Conservation (phyloP, 306 rosid genomes). For the Boehmeria nivea region DNA sequence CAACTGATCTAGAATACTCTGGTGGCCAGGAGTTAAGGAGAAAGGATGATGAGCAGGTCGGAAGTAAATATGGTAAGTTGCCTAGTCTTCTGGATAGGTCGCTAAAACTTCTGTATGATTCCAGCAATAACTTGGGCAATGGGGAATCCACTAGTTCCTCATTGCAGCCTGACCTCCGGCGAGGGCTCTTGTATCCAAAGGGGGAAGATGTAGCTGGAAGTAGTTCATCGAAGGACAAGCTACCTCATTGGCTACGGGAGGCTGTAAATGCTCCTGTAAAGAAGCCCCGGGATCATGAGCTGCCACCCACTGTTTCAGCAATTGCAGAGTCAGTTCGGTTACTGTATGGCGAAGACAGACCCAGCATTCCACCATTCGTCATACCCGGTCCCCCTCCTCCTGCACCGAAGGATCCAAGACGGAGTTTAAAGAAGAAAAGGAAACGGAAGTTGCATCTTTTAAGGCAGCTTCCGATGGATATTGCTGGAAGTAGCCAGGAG, state of each 20-base stretch:
- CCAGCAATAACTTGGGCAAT: constrained; percentile 36
- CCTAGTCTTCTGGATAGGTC: constrained; percentile 69
- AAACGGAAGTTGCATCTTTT: constrained; percentile 45
- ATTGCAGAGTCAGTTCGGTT: constrained; percentile 86
- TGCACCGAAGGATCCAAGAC: constrained; percentile 85
- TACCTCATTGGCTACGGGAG: constrained; percentile 98
- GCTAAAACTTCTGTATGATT: constrained; percentile 37
- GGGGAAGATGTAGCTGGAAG: constrained; percentile 67
- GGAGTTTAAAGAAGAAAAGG: constrained; percentile 55
- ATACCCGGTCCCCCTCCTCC: constrained; percentile 88
- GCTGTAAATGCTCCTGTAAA: constrained; percentile 75
- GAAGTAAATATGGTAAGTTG: constrained; percentile 48
- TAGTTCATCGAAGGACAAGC: constrained; percentile 68
- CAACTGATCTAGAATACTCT: constrained; percentile 60
- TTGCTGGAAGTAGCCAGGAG: constrained; percentile 46
- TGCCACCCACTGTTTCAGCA: constrained; percentile 89
- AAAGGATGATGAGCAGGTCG: constrained; percentile 56
- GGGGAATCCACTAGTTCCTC: constrained; percentile 52
- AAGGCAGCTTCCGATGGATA: constrained; percentile 35
- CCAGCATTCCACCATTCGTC: constrained; percentile 85
- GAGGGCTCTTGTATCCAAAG: constrained; percentile 36
- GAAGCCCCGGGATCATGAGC: constrained; percentile 67
- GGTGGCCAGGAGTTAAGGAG: constrained; percentile 36
- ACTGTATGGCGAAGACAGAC: constrained; percentile 77
- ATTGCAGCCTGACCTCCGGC: constrained; percentile 40